Evolutionary conservation across 768 basidiomycete genomes (phyloP).

Genomic region (Leccinum subtestaceum): DNA sequence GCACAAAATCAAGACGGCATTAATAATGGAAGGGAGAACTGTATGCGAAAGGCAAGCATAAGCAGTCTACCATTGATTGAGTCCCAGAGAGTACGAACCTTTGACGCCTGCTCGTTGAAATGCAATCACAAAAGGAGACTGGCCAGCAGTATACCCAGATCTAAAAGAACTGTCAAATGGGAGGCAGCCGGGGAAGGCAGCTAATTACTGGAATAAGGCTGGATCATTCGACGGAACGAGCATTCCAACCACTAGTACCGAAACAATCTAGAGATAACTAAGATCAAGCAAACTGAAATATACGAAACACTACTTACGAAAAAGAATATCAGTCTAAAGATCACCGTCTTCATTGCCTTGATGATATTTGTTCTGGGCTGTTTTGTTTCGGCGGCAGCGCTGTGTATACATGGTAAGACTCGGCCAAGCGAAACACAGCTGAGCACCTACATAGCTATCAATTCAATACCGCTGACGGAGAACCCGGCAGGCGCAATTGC

Average conservation of each 20-base stretch:
- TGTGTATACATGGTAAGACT: constrained; percentile 24
- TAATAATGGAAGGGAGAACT: constrained; percentile 68
- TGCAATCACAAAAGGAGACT: constrained; percentile 85
- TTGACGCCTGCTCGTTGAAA: constrained; percentile 70
- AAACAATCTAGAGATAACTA: constrained; percentile 13
- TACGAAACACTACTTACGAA: constrained; percentile 8
- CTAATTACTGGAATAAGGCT: constrained; percentile 41
- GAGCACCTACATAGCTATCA: constrained; percentile 57
- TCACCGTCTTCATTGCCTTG: constrained; percentile 72
- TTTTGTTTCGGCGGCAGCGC: constrained; percentile 73
- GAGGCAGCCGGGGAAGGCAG: neutral
- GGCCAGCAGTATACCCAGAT: constrained; percentile 44
- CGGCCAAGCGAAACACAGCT: constrained; percentile 15
- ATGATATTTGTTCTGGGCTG: constrained; percentile 78
- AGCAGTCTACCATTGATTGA: constrained; percentile 11
- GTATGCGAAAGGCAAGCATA: neutral
- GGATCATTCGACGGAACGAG: constrained; percentile 69
- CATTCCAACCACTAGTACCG: constrained; percentile 63
- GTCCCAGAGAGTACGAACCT: constrained; percentile 31
- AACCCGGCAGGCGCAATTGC: constrained; percentile 43
- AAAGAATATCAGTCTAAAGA: constrained; percentile 63
- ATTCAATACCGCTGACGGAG: constrained; percentile 76
- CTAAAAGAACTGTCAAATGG: constrained; percentile 1
- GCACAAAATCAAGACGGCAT: constrained; percentile 66
- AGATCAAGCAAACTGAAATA: neutral